Evolutionary conservation across 768 basidiomycete genomes (phyloP), one percentile per base, ranked within the genome.

Genomic region (Leccinum longicurvipes): DNA sequence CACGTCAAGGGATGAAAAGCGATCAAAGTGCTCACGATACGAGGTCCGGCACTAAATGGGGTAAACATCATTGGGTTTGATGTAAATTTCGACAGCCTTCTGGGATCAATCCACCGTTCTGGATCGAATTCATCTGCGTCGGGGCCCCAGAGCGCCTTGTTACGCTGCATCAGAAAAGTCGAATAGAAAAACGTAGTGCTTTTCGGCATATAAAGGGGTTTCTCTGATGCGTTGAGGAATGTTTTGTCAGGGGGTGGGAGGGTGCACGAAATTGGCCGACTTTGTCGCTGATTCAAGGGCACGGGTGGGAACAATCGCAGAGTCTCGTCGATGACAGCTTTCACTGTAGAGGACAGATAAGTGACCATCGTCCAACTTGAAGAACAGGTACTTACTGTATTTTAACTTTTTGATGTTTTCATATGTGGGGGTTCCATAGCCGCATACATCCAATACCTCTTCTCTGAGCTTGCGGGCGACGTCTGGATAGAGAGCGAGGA

Each of bases 111-210:
- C 91, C 91, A 93, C 39, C 91, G 78, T 29, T 89, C 85, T 6
- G 89, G 89, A 53, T 87, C 81, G 66, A 91, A 93, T n/a, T 77
- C 78, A 63, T 89, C 80, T 0, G 89, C 89, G 58, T 91, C 87
- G 0, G 74, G 63, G 3, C 91, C 91, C 91, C 90, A 93, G 0
- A 89, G 71, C 17, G 74, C 77, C 44, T 76, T 74, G 60, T 84
- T 85, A 0, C 88, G 80, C 52, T 92, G 91, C 52, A 81, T 82
- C 39, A 89, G 72, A 29, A 89, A 70, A 0, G 84, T 79, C 23
- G 82, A 71, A 66, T 81, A 85, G 52, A 85, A 79, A 48, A 90
- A 78, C 0, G 74, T 75, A 2, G 84, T 84, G 21, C 70, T 66
- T 44, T 73, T 75, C 1, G 86, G 86, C 77, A 89, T 79, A 65